Conservation (phyloP, 306 rosid species). For the Casuarina glauca region DNA sequence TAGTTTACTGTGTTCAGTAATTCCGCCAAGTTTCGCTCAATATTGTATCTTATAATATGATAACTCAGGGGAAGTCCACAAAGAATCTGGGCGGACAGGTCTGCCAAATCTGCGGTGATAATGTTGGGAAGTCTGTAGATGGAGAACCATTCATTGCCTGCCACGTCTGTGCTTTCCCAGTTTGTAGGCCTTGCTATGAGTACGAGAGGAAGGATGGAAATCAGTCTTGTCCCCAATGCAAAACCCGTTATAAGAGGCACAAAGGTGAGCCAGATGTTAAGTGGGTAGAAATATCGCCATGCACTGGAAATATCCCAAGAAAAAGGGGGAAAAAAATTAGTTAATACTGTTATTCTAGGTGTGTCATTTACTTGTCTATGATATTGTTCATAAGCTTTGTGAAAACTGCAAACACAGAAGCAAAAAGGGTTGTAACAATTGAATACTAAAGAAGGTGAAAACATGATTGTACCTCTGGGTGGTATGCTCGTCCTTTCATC, state of each 20-base stretch:
- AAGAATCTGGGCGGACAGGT: slow-evolving; percentile 57
- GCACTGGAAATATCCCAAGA: not conserved
- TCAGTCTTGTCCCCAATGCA: slow-evolving; percentile 96
- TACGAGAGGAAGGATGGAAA: slow-evolving; percentile 98
- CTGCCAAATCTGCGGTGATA: slow-evolving; percentile 95
- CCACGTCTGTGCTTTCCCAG: slow-evolving; percentile 81
- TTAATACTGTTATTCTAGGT: too few relatives aligned
- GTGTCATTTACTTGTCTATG: not conserved
- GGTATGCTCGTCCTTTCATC: not conserved
- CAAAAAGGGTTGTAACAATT: not conserved
- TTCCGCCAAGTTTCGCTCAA: not conserved
- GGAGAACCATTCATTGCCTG: slow-evolving; percentile 81
- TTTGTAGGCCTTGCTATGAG: slow-evolving; percentile 93
- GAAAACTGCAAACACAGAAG: not conserved
- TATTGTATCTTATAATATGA: not conserved
- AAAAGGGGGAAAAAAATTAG: not conserved
- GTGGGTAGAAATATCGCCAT: slow-evolving; percentile 5
- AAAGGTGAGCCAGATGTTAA: slow-evolving; percentile 49
- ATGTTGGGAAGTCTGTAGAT: slow-evolving; percentile 62
- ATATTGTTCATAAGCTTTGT: not conserved
- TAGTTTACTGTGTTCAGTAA: slow-evolving; percentile 6
- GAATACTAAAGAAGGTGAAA: not conserved
- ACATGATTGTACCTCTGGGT: not conserved
- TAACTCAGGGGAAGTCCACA: slow-evolving; percentile 57
- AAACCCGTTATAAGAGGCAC: slow-evolving; percentile 81